phyloP scores from a whole-genome alignment of 2,329 filamentous ascomycete species.

The Ceratocystis lukuohia region DNA sequence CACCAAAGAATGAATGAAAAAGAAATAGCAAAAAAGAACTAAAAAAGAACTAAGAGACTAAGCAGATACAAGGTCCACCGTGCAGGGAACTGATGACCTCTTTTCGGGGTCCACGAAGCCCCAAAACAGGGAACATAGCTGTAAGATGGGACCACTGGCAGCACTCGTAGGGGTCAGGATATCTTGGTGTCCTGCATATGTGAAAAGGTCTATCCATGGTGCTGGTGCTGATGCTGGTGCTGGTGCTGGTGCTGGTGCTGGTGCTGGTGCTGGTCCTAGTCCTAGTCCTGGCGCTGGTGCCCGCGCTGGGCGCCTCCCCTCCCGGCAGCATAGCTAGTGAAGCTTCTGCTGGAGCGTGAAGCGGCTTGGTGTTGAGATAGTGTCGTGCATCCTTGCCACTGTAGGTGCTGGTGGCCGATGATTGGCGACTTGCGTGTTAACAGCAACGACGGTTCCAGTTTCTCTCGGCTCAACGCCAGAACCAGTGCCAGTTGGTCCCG shows the following conservation, averaged over 20 bases:
- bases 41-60: background rate
- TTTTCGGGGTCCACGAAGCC: constrained; percentile 1
- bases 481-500: background rate
- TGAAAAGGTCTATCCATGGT: background rate
- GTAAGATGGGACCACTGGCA: background rate
- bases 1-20: no score
- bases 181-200: background rate
- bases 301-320: background rate
- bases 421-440: background rate
- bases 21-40: no score
- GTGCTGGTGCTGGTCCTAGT: background rate
- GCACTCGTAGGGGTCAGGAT: background rate
- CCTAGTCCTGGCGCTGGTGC: no score
- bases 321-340: background rate
- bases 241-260: background rate
- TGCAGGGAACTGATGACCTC: background rate
- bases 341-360: background rate
- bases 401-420: background rate
- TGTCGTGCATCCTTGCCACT: background rate
- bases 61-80: background rate
- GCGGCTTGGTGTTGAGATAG: background rate
- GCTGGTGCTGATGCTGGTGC: background rate
- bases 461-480: background rate
- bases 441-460: background rate
- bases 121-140: background rate